Percentiles rank a stretch among this genome's conserved stretches.
phyloP scores from a whole-genome alignment of 208 protist genomes.

The Wallacemonas sp. region DNA sequence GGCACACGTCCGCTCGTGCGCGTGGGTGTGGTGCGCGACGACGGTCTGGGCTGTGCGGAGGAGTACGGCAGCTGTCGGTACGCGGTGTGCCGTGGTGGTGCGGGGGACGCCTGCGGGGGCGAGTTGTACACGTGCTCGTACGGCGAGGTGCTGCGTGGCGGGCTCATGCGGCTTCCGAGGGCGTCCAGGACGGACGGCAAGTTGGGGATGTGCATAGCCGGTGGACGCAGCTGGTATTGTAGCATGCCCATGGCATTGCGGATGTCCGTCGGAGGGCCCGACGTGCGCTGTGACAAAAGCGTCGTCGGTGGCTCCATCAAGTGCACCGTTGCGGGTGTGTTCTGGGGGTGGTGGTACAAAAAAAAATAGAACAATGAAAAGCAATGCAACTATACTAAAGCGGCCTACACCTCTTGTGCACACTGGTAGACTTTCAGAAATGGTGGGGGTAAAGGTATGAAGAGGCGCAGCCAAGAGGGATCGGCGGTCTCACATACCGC shows the following conservation, averaged over 20 bases:
- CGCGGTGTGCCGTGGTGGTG: not conserved
- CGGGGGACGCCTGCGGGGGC: not conserved
- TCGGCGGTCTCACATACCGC: no score
- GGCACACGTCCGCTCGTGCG: not conserved
- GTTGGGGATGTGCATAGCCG: not conserved
- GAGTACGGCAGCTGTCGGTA: not conserved
- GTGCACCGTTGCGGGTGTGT: no score
- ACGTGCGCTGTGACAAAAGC: slow-evolving; percentile 17
- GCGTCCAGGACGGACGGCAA: slow-evolving; percentile 5
- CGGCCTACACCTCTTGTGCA: no score
- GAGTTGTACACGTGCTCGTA: slow-evolving; percentile 15
- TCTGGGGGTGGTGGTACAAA: no score
- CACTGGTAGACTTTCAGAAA: no score
- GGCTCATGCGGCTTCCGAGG: not conserved
- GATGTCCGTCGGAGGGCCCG: slow-evolving; percentile 13
- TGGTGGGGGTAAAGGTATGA: no score
- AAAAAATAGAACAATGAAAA: no score
- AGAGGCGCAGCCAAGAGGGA: no score
- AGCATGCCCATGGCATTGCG: not conserved
- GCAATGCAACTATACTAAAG: no score
- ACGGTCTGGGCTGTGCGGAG: not conserved
- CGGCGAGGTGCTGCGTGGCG: slow-evolving; percentile 3
- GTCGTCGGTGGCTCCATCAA: not conserved
- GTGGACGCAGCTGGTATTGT: not conserved
- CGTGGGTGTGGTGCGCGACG: not conserved